Base-by-base conservation (phyloP, 257 asterid genomes). In the Osmanthus fragrans region DNA sequence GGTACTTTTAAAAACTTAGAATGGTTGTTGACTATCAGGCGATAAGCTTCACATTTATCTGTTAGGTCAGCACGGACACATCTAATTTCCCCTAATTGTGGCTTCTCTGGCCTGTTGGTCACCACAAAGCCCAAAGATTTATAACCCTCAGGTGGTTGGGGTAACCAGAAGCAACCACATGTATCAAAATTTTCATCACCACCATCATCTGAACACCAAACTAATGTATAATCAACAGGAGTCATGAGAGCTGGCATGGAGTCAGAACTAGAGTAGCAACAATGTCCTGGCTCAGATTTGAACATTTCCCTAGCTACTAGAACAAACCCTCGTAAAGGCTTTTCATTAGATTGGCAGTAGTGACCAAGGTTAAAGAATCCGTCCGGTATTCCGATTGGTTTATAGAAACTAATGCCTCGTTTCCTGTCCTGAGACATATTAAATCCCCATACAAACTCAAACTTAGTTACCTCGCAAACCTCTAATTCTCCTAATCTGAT, bases 61-160 rank as follows among this genome's bases (percentile, higher is more conserved):
- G 94, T 88, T 74, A 94, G 86, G 83, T 91, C 96, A 63, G 86
- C 76, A 72, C 96, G 96, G 54, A 94, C 91, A 70, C 98, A 92
- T 87, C 82, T 90, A 33, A 92, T 84, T 76, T 81, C 93, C 33
- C 83, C 87, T 71, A 89, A 42, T 63, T 80, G 86, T 11, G 97
- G 98, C 80, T 92, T 94, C 51, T 76, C 81, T 0, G 97, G 87
- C 74, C 79, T 85, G 83, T 79, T 85, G 21, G 97, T 87, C 66
- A 81, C 94, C 73, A 92, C 82, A 81, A 88, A 90, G 49, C 98
- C 98, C 82, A 92, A 65, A 77, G 97, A 86, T 83, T 87, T 87
- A 77, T 90, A 94, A 42, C 97, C 97, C 74, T 91, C 89, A 0
- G 90, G 90, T 12, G 97, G 86, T 73, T 90, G 92, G 72, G 96